A percentile compares a stretch with the other conserved stretches of the same genome.
Evolutionary conservation across 176 grass and related monocot genomes (phyloP).

Genomic region (Avena insularis): DNA sequence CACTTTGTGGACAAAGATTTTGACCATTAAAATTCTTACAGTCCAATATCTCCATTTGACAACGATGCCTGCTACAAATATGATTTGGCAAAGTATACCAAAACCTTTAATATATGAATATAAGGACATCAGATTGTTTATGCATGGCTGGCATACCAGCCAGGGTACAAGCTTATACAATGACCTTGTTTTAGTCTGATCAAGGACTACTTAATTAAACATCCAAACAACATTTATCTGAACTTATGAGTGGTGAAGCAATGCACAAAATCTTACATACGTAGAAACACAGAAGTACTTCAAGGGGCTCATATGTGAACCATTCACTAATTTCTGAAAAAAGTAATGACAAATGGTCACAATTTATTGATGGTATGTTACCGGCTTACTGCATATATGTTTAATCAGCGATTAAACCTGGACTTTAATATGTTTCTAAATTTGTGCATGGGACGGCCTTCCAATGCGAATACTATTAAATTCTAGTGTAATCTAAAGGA

Average conservation of each 20-base stretch:
- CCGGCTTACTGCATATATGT: neutral
- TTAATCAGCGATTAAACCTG: too few species aligned
- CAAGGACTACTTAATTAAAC: neutral
- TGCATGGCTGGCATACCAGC: neutral
- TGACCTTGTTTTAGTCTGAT: neutral
- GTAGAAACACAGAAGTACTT: neutral
- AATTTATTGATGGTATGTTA: neutral
- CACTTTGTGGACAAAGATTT: too few species aligned
- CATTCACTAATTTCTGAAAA: neutral
- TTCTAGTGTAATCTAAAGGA: too few species aligned
- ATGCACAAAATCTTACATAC: neutral
- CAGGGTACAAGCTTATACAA: neutral
- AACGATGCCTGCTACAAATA: too few species aligned
- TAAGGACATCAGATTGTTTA: neutral
- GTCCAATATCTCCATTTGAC: too few species aligned
- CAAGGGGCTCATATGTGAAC: neutral
- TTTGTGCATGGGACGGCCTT: too few species aligned
- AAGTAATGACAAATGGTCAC: neutral
- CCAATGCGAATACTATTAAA: too few species aligned
- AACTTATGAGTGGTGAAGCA: neutral
- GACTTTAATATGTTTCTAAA: too few species aligned
- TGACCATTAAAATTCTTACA: too few species aligned
- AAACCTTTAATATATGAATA: slow-evolving; percentile 26
- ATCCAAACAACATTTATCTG: neutral
- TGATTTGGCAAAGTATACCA: too few species aligned